Evolutionary conservation across 306 rosid genomes (phyloP), one percentile per base, ranked within the genome.

Genomic region (Gleditsia sinensis): DNA sequence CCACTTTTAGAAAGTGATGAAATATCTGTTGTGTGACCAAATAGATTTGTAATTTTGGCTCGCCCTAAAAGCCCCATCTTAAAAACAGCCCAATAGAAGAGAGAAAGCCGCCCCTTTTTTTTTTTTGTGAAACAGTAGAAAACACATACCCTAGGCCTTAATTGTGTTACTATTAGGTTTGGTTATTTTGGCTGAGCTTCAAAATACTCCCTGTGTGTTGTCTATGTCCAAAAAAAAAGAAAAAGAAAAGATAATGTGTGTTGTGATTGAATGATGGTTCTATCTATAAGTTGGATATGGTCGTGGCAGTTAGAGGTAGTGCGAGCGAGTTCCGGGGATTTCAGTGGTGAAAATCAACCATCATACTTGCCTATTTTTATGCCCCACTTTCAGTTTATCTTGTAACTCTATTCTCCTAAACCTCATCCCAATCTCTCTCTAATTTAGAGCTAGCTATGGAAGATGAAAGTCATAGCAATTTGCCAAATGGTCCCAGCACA

Each of bases 281-380:
- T 24, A 72, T 24, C 48, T 43, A 37, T 74, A n/a, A 53, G 34
- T 80, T 60, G 65, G 84, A 75, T 84, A 75, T 70, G 75, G 84
- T 77, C 57, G 34, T 62, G 82, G 19, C 49, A 46, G 74, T 84
- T 84, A 13, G 70, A 72, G 60, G n/a, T n/a, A n/a, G n/a, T n/a
- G n/a, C n/a, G 90, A 86, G 79, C 91, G 91, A 83, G 94, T 88
- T 87, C 78, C 39, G 3, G 45, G 88, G 86, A 64, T 76, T 67
- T 70, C 14, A 49, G 4, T 21, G 74, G 78, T 54, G 19, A 78
- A 74, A 78, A 61, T 50, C 23, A 64, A 68, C 24, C 78, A 70
- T 67, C 80, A 62, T 45, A 72, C 43, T 46, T 64, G 86, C 89
- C 88, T 85, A 85, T 50, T 76, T 85, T 85, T 13, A 16, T 55